phyloP scores from a whole-genome alignment of 495 filamentous ascomycete species.

The Emericellopsis terricola region DNA sequence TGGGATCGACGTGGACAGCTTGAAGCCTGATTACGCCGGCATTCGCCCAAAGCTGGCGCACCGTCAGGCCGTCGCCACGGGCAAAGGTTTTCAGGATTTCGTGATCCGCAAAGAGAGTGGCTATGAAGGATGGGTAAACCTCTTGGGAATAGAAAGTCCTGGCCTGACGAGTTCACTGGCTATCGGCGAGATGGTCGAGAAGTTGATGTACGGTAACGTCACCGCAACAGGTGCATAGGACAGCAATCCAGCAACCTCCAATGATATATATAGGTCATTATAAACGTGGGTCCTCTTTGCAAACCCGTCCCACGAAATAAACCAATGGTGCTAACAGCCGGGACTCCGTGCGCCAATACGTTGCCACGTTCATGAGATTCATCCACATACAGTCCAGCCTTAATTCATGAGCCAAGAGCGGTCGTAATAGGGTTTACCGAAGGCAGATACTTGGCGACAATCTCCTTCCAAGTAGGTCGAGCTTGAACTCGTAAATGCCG shows the following conservation, averaged over 20 bases:
- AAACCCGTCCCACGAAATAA: no score
- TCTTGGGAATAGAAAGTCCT: conserved; percentile 88
- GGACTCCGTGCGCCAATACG: no score
- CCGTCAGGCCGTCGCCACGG: conserved; percentile 33
- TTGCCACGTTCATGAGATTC: no score
- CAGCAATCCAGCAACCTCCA: no score
- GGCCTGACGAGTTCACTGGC: conserved; percentile 81
- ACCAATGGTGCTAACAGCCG: no score
- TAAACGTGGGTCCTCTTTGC: no score
- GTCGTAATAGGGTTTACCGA: no score
- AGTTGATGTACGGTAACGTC: conserved; percentile 41
- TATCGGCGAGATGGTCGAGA: conserved; percentile 69
- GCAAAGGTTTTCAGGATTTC: conserved; percentile 66
- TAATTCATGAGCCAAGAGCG: no score
- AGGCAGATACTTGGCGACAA: conserved; percentile 41
- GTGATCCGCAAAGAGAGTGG: conserved; percentile 67
- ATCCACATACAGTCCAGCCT: no score
- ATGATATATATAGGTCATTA: no score
- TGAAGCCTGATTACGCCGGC: conserved; percentile 77
- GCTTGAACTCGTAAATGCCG: conserved; percentile 54
- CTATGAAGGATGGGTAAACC: conserved; percentile 72
- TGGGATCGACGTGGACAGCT: conserved; percentile 38
- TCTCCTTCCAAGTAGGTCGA: conserved; percentile 48
- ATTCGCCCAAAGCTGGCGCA: conserved; percentile 72
- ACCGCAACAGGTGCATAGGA: not conserved